Conservation (phyloP, 2,329 filamentous ascomycete species). For the Monilinia laxa region DNA sequence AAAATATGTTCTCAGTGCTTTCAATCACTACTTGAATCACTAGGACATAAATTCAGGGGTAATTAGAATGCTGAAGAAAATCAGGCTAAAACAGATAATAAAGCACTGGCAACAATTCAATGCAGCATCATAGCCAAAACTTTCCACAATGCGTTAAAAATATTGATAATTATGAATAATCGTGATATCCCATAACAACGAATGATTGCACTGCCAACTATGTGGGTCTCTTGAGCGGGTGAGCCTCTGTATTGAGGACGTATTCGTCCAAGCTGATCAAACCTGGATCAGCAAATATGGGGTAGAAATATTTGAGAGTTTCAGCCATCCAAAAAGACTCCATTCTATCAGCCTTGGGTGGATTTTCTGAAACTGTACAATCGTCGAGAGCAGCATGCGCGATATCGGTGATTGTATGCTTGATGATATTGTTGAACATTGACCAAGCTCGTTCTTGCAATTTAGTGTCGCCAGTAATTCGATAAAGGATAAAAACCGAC, state of each 20-base stretch:
- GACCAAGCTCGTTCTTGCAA: conserved; percentile 48
- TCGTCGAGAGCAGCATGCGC: conserved; percentile 46
- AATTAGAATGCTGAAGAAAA: too few species aligned
- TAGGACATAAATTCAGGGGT: too few species aligned
- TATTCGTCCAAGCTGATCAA: conserved; percentile 60
- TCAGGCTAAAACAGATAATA: too few species aligned
- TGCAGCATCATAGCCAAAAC: neutral
- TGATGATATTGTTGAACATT: conserved; percentile 49
- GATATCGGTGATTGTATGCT: conserved; percentile 45
- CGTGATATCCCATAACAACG: neutral
- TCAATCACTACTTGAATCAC: neutral
- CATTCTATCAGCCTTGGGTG: conserved; percentile 49
- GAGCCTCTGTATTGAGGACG: conserved; percentile 46
- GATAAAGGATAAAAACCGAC: conserved; percentile 61
- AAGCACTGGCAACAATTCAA: too few species aligned
- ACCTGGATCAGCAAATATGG: conserved; percentile 50
- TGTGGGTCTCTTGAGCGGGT: conserved; percentile 39
- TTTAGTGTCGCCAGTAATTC: conserved; percentile 34
- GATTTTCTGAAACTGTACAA: conserved; percentile 35
- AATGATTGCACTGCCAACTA: neutral
- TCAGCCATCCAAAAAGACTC: conserved; percentile 64
- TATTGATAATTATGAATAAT: neutral
- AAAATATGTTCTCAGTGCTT: neutral
- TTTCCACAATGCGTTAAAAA: too few species aligned
- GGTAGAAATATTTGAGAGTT: conserved; percentile 62